phyloP scores from a whole-genome alignment of 2,329 filamentous ascomycete genomes.

The Calonectria naviculata region DNA sequence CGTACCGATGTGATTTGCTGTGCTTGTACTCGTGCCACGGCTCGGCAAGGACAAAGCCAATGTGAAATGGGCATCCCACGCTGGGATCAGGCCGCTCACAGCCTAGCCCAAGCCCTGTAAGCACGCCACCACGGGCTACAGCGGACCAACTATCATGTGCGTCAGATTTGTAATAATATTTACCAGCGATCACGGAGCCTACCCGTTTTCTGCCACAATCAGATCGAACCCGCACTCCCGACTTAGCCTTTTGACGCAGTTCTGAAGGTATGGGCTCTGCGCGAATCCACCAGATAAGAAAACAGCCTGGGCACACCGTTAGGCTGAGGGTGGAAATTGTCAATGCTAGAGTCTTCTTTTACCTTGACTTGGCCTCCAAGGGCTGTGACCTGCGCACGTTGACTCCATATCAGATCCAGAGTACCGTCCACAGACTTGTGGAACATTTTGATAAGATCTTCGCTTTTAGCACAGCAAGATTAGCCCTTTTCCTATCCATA shows the following conservation, averaged over 20 bases:
- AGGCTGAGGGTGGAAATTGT: not conserved
- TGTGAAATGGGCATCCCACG: constrained; percentile 2
- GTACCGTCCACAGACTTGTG: not conserved
- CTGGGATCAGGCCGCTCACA: not conserved
- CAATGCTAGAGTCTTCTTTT: not conserved
- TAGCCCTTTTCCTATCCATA: not conserved
- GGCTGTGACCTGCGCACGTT: not conserved
- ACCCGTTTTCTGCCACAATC: not conserved
- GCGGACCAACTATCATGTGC: not conserved
- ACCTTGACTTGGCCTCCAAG: not conserved
- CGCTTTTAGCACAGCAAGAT: not conserved
- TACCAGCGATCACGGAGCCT: not conserved
- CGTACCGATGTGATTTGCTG: not conserved
- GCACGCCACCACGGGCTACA: constrained; percentile 5
- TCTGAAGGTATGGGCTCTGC: not conserved
- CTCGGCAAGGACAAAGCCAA: not conserved
- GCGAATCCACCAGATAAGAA: not conserved
- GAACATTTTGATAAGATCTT: not conserved
- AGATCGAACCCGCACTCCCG: not conserved
- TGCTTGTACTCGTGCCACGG: not conserved
- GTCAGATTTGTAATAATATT: not conserved
- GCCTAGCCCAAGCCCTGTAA: constrained; percentile 1
- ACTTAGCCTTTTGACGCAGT: not conserved
- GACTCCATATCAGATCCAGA: not conserved
- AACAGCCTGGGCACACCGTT: not conserved